Base-by-base conservation (phyloP, 2,329 filamentous ascomycete species). In the Talaromyces rugulosus region DNA sequence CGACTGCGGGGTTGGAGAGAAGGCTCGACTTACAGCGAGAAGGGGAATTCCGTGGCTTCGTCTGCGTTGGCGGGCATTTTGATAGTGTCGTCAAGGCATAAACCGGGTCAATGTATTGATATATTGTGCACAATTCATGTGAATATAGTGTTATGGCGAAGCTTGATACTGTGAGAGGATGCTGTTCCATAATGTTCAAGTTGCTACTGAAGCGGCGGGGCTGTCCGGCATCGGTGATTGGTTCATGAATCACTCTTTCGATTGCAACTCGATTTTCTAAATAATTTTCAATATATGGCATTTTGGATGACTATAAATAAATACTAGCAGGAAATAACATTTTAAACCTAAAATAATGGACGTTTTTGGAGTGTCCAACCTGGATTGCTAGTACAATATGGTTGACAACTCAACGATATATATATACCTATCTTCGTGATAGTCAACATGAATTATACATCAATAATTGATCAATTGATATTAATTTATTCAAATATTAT, bases 31-130 rank as follows among this genome's bases (percentile, higher is more conserved):
- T 47, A 47, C 44, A 50, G 60, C 56, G 23, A 62, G 51, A 44
- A 62, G 50, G 14, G 60, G 50, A 51, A 62, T 56, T 42, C 60
- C 33, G 14, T 59, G 50, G 52, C 92, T 92, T 59, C 90, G 86
- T 63, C 96, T 92, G 18, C 44, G 44, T 27, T 27, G 18, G 11
- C 18, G 11, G 44, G n/a, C 44, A 47, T 47, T 47, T 11, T 12
- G 44, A 3, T 36, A 36, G 42, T 47, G 23, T 47, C 44, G 16
- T 27, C 18, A 11, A 18, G 4, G 8, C 12, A 12, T 12, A 42
- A n/a, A 5, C 40, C 3, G 40, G 1, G 18, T 27, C 8, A 8
- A 7, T 40, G 8, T 18, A 12, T 12, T 23, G n/a, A 47, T 36
- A 12, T 36, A 3, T 23, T 47, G n/a, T 5, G 3, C 9, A 12